Evolutionary conservation across 306 rosid species (phyloP), one percentile per base, ranked within the genome.

Genomic region (Neltuma alba): DNA sequence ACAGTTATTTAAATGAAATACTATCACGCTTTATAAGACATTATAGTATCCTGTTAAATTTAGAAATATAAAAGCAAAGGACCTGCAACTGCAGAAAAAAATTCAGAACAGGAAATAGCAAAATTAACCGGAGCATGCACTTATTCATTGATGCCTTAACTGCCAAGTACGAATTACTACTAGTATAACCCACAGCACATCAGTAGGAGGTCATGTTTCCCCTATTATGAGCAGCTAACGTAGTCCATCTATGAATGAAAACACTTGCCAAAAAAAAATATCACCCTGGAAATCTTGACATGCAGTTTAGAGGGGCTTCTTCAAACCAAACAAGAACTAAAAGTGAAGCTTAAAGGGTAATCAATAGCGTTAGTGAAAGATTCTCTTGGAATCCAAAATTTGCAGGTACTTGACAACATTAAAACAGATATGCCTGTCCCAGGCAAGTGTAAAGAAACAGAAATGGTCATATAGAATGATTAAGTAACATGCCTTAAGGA

Each of bases 381-480:
- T 23, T 31, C 33, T 62, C 48, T 41, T 0, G 54, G 70, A 67
- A 67, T 72, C 36, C 54, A 72, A 37, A 48, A 33, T 75, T 58
- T 44, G 14, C 64, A 20, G 55, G 58, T 37, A 61, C 44, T 61
- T 27, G 42, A 62, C 79, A 52, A 52, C 75, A 63, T 54, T 62
- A 66, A 63, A 79, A 38, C 44, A 79, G 79, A 74, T 20, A 36
- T 60, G 45, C 70, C 52, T 18, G 33, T 36, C 34, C 30, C 62
- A 64, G 25, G 54, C 73, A 36, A 11, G 55, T 9, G 75, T 47
- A 72, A 76, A 79, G 50, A 54, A 10, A 34, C 79, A 62, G 79
- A 50, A 38, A 65, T 40, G 57, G 48, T 40, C n/a, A 75, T 52
- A 41, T 48, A 21, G 18, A 58, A 67, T 42, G 55, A 57, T 44